phyloP scores from a whole-genome alignment of 2,329 filamentous ascomycete species.

The Ilyonectria robusta region DNA sequence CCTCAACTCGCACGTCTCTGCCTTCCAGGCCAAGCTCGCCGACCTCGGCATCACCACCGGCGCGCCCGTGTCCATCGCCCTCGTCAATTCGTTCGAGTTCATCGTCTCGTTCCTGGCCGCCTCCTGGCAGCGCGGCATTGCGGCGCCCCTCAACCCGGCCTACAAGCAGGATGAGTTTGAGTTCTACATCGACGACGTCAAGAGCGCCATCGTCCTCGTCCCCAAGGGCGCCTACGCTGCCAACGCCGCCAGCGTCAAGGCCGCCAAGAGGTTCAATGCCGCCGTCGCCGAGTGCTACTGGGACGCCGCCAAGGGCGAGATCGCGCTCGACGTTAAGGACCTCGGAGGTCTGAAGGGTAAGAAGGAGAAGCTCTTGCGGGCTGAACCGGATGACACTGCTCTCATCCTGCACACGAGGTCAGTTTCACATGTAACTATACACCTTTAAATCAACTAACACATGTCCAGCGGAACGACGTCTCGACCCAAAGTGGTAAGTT shows the following conservation, averaged over 20 bases:
- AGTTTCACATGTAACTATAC: constrained; percentile 24
- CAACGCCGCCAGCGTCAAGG: constrained; percentile 79
- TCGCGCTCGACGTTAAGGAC: constrained; percentile 85
- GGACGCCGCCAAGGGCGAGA: constrained; percentile 73
- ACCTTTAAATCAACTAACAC: constrained; percentile 41
- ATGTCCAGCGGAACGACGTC: constrained; percentile 80
- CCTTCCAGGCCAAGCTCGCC: constrained; percentile 85
- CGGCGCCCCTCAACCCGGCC: constrained; percentile 87
- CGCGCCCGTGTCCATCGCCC: constrained; percentile 84
- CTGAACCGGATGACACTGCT: constrained; percentile 84
- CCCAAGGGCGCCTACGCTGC: constrained; percentile 78
- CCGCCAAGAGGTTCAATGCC: constrained; percentile 83
- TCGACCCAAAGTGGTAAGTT: constrained; percentile 82
- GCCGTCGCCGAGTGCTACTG: constrained; percentile 92
- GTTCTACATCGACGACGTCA: constrained; percentile 91
- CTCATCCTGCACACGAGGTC: constrained; percentile 84
- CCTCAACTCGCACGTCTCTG: constrained; percentile 74
- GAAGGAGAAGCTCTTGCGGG: constrained; percentile 57
- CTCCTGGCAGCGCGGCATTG: constrained; percentile 86
- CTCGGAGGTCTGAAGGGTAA: constrained; percentile 73
- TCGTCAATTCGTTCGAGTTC: constrained; percentile 90
- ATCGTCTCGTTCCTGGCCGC: constrained; percentile 89
- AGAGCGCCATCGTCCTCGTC: constrained; percentile 83
- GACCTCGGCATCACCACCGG: constrained; percentile 78
- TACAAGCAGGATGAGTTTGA: constrained; percentile 94